These are phyloP conservation scores for Nigrospora osmanthi DNA, from an alignment of 2,329 filamentous ascomycete species.

Conservation along the genomic window DNA sequence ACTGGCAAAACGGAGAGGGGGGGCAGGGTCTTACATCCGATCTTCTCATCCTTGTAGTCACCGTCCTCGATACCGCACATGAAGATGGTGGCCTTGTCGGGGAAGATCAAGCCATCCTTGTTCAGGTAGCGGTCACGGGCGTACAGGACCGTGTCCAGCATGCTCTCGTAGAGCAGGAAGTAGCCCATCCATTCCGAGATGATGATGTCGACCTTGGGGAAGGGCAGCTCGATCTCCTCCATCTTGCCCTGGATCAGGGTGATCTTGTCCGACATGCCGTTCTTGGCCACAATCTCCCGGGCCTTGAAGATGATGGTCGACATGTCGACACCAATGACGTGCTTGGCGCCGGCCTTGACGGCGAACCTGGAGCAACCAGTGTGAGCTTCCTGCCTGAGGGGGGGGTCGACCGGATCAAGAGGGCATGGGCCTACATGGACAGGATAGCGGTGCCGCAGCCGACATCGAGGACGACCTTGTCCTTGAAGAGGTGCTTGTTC, in stretches of 20 bases:
- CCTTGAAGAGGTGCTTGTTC: constrained; percentile 89
- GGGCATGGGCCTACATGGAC: constrained; percentile 69
- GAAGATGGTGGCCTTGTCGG: constrained; percentile 97
- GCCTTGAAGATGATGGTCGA: constrained; percentile 99
- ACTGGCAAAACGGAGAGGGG: background rate
- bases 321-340: constrained; percentile 99
- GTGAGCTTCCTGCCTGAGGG: background rate
- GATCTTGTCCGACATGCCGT: constrained; percentile 92
- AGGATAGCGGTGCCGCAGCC: constrained; percentile 97
- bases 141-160: constrained; percentile 97
- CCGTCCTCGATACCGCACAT: constrained; percentile 96
- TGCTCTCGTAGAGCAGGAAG: constrained; percentile 96
- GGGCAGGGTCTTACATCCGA: constrained; percentile 67
- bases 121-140: constrained; percentile 87
- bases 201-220: constrained; percentile 96
- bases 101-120: constrained; percentile 89
- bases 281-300: constrained; percentile 83
- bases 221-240: constrained; percentile 94
- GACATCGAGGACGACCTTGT: constrained; percentile 83
- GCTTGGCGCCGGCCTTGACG: constrained; percentile 90
- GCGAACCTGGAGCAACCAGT: constrained; percentile 65
- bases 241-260: constrained; percentile 98
- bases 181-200: constrained; percentile 99
- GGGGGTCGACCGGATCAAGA: background rate
- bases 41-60: constrained; percentile 99